Evolutionary conservation across 1,284 basidiomycete genomes (phyloP).

Genomic region (Fomitopsis betulina): DNA sequence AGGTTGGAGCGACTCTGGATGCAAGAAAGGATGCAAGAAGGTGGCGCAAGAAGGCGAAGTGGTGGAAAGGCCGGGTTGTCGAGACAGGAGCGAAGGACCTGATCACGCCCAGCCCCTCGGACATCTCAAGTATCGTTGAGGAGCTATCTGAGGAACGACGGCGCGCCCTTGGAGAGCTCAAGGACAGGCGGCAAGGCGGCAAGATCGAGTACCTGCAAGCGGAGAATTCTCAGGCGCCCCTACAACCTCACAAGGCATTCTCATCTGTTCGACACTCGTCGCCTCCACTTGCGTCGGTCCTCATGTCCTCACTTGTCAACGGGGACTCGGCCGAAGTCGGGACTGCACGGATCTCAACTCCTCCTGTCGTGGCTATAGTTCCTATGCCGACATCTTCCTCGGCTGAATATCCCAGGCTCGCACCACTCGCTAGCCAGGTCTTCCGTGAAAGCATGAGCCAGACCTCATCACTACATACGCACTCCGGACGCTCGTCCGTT

Average conservation of each 20-base stretch:
- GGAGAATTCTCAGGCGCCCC: background rate
- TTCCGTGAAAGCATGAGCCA: constrained; percentile 16
- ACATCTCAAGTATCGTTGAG: constrained; percentile 45
- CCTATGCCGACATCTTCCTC: background rate
- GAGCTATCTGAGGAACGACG: constrained; percentile 37
- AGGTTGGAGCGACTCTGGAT: constrained; percentile 42
- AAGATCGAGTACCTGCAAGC: background rate
- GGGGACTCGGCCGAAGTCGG: background rate
- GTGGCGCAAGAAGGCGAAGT: constrained; percentile 37
- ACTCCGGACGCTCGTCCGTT: background rate
- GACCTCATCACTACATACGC: background rate
- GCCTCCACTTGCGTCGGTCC: background rate
- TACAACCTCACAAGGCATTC: background rate
- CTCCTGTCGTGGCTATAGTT: background rate
- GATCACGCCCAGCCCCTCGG: constrained; percentile 47
- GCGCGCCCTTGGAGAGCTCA: constrained; percentile 32
- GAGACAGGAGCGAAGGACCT: constrained; percentile 27
- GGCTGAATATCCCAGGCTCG: constrained; percentile 12
- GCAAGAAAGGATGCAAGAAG: constrained; percentile 39
- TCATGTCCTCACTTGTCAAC: background rate
- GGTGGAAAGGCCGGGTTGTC: constrained; percentile 43
- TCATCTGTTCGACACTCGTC: background rate
- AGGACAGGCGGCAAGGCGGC: constrained; percentile 20
- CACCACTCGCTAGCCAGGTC: constrained; percentile 23
- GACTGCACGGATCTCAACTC: background rate